Evolutionary conservation across 495 filamentous ascomycete species (phyloP).

Genomic region (Clavariopsis aquatica): DNA sequence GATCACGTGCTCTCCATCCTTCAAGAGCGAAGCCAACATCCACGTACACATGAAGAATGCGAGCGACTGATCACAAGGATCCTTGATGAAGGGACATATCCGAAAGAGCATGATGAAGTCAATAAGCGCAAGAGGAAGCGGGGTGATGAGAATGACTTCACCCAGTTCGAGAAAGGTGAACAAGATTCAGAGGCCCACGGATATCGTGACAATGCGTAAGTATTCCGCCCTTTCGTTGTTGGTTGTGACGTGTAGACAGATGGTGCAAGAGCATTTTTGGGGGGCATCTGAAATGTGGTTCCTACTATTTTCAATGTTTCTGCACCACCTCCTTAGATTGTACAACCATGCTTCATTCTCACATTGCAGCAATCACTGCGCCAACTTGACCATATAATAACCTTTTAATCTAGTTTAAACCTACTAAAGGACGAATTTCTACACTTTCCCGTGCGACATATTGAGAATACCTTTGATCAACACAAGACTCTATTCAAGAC

Average conservation of each 20-base stretch:
- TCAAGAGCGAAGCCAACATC: constrained; percentile 18
- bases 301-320: not conserved
- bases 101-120: constrained; percentile 39
- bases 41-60: constrained; percentile 15
- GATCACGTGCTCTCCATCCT: constrained; percentile 42
- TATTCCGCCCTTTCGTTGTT: constrained; percentile 5
- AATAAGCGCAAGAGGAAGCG: constrained; percentile 39
- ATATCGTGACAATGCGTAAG: constrained; percentile 20
- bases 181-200: not conserved
- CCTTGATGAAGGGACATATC: constrained; percentile 36
- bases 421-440: constrained; percentile 53
- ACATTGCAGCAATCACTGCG: constrained; percentile 1
- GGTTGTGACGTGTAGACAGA: not conserved
- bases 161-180: constrained; percentile 17
- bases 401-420: constrained; percentile 9
- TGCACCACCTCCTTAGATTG: no score
- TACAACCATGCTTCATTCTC: not conserved
- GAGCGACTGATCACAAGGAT: constrained; percentile 37
- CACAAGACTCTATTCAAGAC: constrained; percentile 49
- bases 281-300: not conserved
- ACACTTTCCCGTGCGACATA: constrained; percentile 50
- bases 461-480: constrained; percentile 48
- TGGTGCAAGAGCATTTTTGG: not conserved
- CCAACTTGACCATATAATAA: not conserved
- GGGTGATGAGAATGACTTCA: constrained; percentile 27